These are phyloP conservation scores for Sordariomycetes sp. DNA, from an alignment of 2,329 filamentous ascomycete genomes.

Conservation along the genomic window DNA sequence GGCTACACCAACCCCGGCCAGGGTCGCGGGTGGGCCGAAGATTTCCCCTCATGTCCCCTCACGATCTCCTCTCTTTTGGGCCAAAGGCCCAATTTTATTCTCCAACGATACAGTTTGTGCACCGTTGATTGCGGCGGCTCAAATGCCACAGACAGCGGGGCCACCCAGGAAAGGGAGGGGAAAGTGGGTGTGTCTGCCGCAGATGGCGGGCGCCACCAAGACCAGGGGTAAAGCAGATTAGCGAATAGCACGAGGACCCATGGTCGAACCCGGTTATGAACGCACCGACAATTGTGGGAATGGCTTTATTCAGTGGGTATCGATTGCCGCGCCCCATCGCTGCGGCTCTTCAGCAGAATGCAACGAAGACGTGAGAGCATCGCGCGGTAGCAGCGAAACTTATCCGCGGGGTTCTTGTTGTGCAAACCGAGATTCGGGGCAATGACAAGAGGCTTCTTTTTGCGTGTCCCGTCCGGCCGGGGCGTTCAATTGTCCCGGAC, in stretches of 20 bases:
- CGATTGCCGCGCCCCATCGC: neutral
- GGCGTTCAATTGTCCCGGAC: too few species aligned
- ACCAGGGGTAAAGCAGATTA: neutral
- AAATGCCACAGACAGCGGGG: neutral
- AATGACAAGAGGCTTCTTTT: too few species aligned
- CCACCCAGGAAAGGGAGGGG: neutral
- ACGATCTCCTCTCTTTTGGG: neutral
- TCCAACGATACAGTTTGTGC: neutral
- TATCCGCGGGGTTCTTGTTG: too few species aligned
- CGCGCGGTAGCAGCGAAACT: too few species aligned
- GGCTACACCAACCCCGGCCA: neutral
- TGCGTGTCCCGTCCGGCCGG: too few species aligned
- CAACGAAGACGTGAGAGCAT: neutral
- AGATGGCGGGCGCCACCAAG: neutral
- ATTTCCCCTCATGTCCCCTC: neutral
- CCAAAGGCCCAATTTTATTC: neutral
- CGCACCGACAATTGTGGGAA: neutral
- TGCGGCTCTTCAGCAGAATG: neutral
- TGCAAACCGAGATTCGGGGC: too few species aligned
- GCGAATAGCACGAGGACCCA: neutral
- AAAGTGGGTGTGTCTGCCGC: neutral
- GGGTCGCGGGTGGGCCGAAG: neutral
- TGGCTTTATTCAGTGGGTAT: neutral
- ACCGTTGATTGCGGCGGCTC: neutral
- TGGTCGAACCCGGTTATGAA: neutral